Conservation (phyloP, 1,284 basidiomycete species). For the Wallemia mellicola region DNA sequence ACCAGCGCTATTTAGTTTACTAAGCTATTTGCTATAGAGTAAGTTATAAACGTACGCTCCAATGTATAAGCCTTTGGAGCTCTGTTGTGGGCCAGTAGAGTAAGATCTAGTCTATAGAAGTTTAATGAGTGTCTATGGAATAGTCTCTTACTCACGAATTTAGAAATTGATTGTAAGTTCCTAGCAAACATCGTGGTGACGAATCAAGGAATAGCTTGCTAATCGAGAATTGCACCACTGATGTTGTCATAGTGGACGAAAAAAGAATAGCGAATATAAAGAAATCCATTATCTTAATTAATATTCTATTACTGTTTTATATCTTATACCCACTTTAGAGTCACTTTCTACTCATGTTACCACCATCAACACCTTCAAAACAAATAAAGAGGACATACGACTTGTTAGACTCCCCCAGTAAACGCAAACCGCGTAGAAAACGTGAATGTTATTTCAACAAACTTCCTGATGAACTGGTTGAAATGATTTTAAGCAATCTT, state of each 20-base stretch:
- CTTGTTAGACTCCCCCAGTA: neutral
- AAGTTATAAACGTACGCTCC: neutral
- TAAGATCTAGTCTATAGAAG: neutral
- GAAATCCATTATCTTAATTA: no score
- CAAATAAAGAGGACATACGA: neutral
- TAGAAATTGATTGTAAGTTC: no score
- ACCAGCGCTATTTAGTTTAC: no score
- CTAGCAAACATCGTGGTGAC: neutral
- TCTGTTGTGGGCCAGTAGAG: neutral
- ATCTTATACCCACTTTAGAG: no score
- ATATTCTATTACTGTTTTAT: no score
- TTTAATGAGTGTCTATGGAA: neutral
- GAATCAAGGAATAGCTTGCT: neutral
- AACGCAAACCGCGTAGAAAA: neutral
- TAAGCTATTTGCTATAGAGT: neutral
- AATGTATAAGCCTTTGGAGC: neutral
- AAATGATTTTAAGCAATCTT: neutral
- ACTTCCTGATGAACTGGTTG: neutral
- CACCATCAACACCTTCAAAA: neutral
- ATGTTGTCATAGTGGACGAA: neutral
- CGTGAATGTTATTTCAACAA: neutral
- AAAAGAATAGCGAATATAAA: neutral
- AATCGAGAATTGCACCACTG: neutral
- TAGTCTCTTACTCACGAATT: neutral
- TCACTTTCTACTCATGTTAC: no score